A percentile compares a stretch with the other conserved stretches of the same genome.
These are phyloP conservation scores for Circinella minor DNA, from an alignment of 371 early-diverging fungal species.

Conservation along the genomic window DNA sequence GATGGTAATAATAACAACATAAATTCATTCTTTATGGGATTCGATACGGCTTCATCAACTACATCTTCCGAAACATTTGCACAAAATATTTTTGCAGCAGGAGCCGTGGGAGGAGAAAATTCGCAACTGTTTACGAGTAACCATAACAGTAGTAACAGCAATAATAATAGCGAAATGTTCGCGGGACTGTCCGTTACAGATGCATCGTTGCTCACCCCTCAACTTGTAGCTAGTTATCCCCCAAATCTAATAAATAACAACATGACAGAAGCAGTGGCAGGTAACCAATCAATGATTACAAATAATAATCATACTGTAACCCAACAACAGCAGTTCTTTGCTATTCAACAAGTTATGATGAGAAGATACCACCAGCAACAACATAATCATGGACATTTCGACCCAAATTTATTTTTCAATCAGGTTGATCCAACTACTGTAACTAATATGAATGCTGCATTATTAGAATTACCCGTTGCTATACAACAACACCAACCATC, in stretches of 20 bases:
- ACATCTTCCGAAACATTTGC: slow-evolving; percentile 22
- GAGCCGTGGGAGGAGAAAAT: no score
- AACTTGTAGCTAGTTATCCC: neutral
- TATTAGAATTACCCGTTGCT: neutral
- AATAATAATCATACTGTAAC: neutral
- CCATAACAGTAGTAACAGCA: neutral
- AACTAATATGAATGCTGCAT: neutral
- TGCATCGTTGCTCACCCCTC: neutral
- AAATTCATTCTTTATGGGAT: neutral
- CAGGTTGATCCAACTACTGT: slow-evolving; percentile 1
- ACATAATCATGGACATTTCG: neutral
- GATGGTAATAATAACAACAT: neutral
- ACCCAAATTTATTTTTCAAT: neutral
- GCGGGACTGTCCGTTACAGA: neutral
- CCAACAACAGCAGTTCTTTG: neutral
- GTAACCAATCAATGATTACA: neutral
- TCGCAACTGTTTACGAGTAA: neutral
- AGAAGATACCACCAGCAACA: neutral
- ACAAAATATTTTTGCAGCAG: neutral
- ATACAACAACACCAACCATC: neutral
- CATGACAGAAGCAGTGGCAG: slow-evolving; percentile 13
- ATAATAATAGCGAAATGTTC: neutral
- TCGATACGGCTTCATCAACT: neutral
- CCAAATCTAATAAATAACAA: neutral
- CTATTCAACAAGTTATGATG: neutral